A percentile compares a stretch with the other conserved stretches of the same genome.
Evolutionary conservation across 805 yeast genomes (phyloP).

Genomic region (Wickerhamiella nectarea): DNA sequence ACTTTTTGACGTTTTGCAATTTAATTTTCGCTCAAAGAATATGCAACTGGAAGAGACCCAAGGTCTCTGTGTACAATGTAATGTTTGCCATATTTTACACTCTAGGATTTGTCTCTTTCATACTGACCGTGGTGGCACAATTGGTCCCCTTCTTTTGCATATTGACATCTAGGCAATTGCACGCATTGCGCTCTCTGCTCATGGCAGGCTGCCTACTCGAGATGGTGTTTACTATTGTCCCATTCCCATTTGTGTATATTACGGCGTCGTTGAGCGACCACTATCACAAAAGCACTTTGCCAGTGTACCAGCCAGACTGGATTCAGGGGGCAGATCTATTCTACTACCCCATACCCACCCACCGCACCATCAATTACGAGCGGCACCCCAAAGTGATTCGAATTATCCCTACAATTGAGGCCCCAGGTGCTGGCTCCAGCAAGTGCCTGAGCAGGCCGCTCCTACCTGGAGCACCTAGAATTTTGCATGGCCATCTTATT

Average conservation of each 20-base stretch:
- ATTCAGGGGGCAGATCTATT: constrained; percentile 45
- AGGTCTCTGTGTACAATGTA: constrained; percentile 43
- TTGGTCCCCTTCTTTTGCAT: constrained; percentile 46
- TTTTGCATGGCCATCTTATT: constrained; percentile 31
- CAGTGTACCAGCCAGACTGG: constrained; percentile 57
- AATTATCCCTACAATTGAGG: constrained; percentile 46
- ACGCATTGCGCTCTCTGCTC: constrained; percentile 40
- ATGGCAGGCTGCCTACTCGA: constrained; percentile 38
- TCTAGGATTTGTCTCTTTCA: constrained; percentile 42
- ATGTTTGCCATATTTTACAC: constrained; percentile 38
- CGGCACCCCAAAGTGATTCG: constrained; percentile 32
- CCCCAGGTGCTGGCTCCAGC: constrained; percentile 27
- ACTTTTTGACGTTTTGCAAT: constrained; percentile 45
- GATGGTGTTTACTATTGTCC: constrained; percentile 39
- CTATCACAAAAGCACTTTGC: background rate
- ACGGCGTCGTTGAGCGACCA: constrained; percentile 24
- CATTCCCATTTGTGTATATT: constrained; percentile 35
- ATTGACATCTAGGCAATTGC: constrained; percentile 32
- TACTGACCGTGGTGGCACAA: constrained; percentile 53
- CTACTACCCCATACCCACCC: constrained; percentile 35
- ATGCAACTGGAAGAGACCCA: constrained; percentile 67
- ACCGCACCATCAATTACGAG: constrained; percentile 28
- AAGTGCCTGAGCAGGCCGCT: constrained; percentile 38
- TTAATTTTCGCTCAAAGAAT: constrained; percentile 56
- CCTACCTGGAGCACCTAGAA: constrained; percentile 24